Base-by-base conservation (phyloP, 805 yeast species). In the Candida patagonica region DNA sequence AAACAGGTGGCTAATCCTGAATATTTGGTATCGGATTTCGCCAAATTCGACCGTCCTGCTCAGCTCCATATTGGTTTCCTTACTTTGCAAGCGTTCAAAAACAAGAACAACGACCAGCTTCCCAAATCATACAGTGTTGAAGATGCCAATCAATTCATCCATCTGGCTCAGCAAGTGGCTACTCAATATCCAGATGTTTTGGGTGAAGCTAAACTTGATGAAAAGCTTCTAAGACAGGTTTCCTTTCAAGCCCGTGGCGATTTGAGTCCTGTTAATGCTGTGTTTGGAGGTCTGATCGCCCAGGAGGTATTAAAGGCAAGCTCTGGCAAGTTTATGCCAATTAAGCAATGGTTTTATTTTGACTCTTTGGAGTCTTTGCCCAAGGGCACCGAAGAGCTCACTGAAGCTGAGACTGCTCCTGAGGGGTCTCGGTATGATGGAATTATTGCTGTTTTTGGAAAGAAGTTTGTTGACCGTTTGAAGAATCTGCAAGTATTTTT, bases 231-330 rank as follows among this genome's bases (percentile, higher is more conserved):
- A 44, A 72, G 60, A 40, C 88, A 84, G 54, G 66, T 92, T 45
- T 66, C 95, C 0, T 83, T 68, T 61, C 95, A 89, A 59, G 80
- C 96, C 1, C 71, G 78, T 38, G 98, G 98, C 63, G 96, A 89
- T 53, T 62, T 89, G 35, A 95, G 96, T 16, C 95, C 89, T 26
- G 64, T 86, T 57, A 78, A 76, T 49, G 96, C 96, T 1, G 80
- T 88, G 45, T 74, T 78, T 54, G 98, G 98, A 60, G 97, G 97
- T 25, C 67, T 89, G 40, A 80, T 85, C 34, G 98, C 98, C 2
- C 98, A 92, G 63, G 98, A 92, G 64, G 96, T 85, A 16, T 71
- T 92, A 57, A 92, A 92, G 65, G 94, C 94, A 32, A 82, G 88
- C 52, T 84, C 96, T 8, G 95, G 96, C 37, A 92, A 92, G 64